Base-by-base conservation (phyloP, 306 rosid genomes). In the Hippophae tibetana region DNA sequence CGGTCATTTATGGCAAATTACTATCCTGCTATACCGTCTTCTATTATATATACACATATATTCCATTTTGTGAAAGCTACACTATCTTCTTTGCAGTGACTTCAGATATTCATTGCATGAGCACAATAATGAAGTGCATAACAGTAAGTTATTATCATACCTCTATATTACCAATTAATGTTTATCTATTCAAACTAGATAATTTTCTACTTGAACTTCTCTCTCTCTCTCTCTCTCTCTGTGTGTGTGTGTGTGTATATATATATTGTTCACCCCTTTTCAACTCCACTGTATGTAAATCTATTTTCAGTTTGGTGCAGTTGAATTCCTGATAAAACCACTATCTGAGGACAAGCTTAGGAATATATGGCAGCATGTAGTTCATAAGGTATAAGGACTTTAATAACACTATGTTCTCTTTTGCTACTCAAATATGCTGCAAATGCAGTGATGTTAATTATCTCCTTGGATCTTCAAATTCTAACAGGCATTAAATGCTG, bases 361-460 rank as follows among this genome's bases (percentile, higher is more conserved):
- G 86, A 86, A 93, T 66, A 82, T 93, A 63, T 93, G 99, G 99
- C 99, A 93, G 86, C 99, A 93, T 77, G 99, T 89, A 49, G 94
- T 89, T 80, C 99, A 89, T 72, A 93, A 89, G 99, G 99, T 93
- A 49, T 47, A 89, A 72, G 11, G 58, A 65, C 57, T 54, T 54
- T 66, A 51, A 46, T 27, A 25, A 49, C 61, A 49, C 48, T 64
- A 53, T 65, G 41, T 53, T 64, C 8, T 26, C 25, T 50, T 68
- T 49, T 61, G 7, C 55, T 44, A 27, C 43, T 55, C 48, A 60
- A 2, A 6, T 59, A 9, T 42, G 41, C 45, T 45, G 59, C 53
- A 59, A 57, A 25, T 69, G 18, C 50, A 25, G 40, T 54, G 53
- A 51, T 67, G 10, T 38, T 50, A 71, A 47, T 42, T 43, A 46